Evolutionary conservation across 2,329 filamentous ascomycete genomes (phyloP).

Genomic region (Ascochyta lentis): DNA sequence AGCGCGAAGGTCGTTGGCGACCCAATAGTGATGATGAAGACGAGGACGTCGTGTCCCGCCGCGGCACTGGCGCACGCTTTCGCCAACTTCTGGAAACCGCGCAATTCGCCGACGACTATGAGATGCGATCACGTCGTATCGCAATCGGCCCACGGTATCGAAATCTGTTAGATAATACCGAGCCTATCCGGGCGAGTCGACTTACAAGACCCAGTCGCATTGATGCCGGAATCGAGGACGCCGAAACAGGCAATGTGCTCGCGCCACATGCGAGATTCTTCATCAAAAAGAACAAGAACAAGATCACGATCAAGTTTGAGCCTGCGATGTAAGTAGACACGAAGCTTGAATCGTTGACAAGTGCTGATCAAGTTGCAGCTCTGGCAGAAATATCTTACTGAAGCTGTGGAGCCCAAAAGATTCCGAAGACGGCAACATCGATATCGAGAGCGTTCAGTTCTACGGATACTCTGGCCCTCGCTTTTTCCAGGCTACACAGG

Average conservation of each 20-base stretch:
- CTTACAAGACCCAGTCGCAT: constrained; percentile 46
- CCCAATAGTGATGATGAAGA: constrained; percentile 48
- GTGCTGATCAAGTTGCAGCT: constrained; percentile 50
- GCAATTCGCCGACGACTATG: constrained; percentile 41
- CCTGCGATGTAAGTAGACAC: constrained; percentile 67
- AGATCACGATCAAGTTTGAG: constrained; percentile 85
- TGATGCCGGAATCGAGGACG: constrained; percentile 25
- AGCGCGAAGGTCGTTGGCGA: constrained; percentile 48
- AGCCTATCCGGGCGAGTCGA: constrained; percentile 40
- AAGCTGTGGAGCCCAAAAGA: constrained; percentile 87
- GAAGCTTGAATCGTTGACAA: rapidly evolving
- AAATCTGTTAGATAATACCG: constrained; percentile 15
- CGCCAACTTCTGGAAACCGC: constrained; percentile 31
- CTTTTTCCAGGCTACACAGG: constrained; percentile 75
- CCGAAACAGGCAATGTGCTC: constrained; percentile 55
- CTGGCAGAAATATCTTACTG: constrained; percentile 81
- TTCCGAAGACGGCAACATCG: constrained; percentile 72
- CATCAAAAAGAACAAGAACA: constrained; percentile 81
- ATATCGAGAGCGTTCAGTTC: constrained; percentile 84
- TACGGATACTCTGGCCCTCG: constrained; percentile 86
- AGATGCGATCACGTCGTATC: constrained; percentile 8
- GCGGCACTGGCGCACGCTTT: constrained; percentile 32
- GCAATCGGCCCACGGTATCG: constrained; percentile 12
- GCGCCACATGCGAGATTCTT: constrained; percentile 81
- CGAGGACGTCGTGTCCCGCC: constrained; percentile 40